These are phyloP conservation scores for Inga laurina DNA, from an alignment of 306 rosid genomes.

Conservation along the genomic window DNA sequence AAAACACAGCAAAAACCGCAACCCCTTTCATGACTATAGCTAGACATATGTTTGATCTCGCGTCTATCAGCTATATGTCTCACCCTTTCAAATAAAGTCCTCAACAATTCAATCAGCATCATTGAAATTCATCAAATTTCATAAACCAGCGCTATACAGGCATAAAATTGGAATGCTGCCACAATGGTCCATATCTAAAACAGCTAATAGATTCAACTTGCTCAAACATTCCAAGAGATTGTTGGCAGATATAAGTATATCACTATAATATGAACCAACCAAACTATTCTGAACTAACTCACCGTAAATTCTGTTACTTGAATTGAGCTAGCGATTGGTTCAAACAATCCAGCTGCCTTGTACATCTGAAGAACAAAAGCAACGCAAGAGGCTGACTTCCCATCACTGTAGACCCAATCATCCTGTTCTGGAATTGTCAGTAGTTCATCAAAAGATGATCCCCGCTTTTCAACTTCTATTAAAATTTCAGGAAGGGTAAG, in stretches of 20 bases:
- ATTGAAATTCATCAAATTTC: background rate
- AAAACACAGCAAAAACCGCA: background rate
- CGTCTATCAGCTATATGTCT: background rate
- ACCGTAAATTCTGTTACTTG: constrained; percentile 98
- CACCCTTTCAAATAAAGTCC: background rate
- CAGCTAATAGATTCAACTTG: background rate
- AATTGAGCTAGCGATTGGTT: constrained; percentile 74
- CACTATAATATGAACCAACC: constrained; percentile 22
- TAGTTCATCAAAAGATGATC: constrained; percentile 81
- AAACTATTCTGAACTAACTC: constrained; percentile 38
- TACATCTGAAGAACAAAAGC: constrained; percentile 94
- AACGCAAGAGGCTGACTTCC: constrained; percentile 89
- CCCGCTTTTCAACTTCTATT: constrained; percentile 82
- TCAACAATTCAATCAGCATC: background rate
- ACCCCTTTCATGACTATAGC: background rate
- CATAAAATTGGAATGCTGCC: background rate
- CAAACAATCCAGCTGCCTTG: constrained; percentile 92
- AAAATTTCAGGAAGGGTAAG: constrained; percentile 80
- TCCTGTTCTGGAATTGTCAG: constrained; percentile 91
- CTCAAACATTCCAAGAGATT: background rate
- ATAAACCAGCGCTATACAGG: background rate
- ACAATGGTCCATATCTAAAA: background rate
- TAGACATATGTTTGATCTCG: background rate
- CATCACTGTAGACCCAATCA: constrained; percentile 89
- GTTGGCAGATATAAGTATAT: background rate